These are phyloP conservation scores for Zymoseptoria tritici DNA, from an alignment of 2,329 filamentous ascomycete genomes.

Conservation along the genomic window DNA sequence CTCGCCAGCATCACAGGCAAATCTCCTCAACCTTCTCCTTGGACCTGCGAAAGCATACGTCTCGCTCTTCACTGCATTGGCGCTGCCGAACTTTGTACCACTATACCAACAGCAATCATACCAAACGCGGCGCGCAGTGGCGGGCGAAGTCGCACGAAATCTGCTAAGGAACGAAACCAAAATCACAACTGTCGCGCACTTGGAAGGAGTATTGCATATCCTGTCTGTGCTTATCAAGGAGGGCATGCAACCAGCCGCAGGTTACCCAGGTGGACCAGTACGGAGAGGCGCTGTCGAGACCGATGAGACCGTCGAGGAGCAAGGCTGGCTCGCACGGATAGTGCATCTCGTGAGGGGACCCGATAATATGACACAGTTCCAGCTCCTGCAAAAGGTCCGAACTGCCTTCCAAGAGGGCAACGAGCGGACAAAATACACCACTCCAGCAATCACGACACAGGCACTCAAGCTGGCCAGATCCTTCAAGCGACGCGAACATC, in stretches of 20 bases:
- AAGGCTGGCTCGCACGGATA: constrained; percentile 90
- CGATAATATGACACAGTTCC: constrained; percentile 86
- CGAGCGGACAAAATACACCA: constrained; percentile 92
- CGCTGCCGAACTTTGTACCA: constrained; percentile 84
- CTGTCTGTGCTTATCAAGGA: constrained; percentile 90
- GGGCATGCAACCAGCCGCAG: constrained; percentile 69
- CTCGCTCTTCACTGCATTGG: constrained; percentile 92
- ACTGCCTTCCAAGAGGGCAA: constrained; percentile 88
- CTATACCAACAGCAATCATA: constrained; percentile 89
- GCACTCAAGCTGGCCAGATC: constrained; percentile 82
- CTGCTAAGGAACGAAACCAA: constrained; percentile 75
- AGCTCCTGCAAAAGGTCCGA: constrained; percentile 75
- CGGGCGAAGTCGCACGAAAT: constrained; percentile 75
- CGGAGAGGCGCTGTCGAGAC: constrained; percentile 77
- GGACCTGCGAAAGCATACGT: constrained; percentile 83
- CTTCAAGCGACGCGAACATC: constrained; percentile 87
- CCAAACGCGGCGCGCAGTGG: constrained; percentile 80
- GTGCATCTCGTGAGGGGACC: constrained; percentile 77
- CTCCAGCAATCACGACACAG: constrained; percentile 81
- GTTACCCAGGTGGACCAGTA: constrained; percentile 69
- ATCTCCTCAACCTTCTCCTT: constrained; percentile 80
- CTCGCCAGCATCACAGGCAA: constrained; percentile 77
- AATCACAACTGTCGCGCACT: constrained; percentile 68
- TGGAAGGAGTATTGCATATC: constrained; percentile 83
- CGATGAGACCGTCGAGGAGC: constrained; percentile 95